phyloP scores from a whole-genome alignment of 1,284 basidiomycete genomes.

The Gymnopus androsaceus region DNA sequence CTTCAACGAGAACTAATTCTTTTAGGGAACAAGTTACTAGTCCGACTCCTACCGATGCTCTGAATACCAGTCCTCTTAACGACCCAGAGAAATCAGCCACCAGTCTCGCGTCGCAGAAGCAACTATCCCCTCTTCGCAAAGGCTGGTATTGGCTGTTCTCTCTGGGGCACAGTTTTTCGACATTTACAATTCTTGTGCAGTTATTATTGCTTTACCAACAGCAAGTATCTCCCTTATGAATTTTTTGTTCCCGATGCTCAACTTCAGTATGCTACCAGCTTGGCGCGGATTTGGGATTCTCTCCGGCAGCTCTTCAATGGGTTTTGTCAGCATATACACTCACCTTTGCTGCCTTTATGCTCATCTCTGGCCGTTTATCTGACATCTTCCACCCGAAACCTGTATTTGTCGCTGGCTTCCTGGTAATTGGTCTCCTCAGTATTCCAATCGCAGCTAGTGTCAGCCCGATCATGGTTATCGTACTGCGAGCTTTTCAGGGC shows the following conservation, averaged over 20 bases:
- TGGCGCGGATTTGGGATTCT: slow-evolving; percentile 18
- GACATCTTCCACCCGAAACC: slow-evolving; percentile 25
- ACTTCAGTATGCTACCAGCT: slow-evolving; percentile 7
- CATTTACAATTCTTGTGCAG: slow-evolving; percentile 19
- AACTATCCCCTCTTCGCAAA: slow-evolving; percentile 3
- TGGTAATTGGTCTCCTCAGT: slow-evolving; percentile 21
- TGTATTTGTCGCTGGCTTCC: slow-evolving; percentile 20
- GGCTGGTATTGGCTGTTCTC: slow-evolving; percentile 1
- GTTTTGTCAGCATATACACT: slow-evolving; percentile 22
- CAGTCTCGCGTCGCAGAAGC: neutral
- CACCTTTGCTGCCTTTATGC: slow-evolving; percentile 23
- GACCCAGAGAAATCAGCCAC: neutral
- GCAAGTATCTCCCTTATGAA: slow-evolving; percentile 5
- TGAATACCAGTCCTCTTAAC: too few relatives aligned
- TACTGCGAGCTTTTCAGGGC: slow-evolving; percentile 23
- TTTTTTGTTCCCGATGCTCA: too few relatives aligned
- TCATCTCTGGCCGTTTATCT: slow-evolving; percentile 20
- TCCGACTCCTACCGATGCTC: neutral
- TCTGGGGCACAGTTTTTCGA: slow-evolving; percentile 19
- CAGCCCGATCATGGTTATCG: slow-evolving; percentile 22
- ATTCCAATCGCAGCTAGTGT: slow-evolving; percentile 23
- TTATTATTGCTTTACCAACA: slow-evolving; percentile 18
- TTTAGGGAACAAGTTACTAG: too few relatives aligned
- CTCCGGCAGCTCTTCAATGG: slow-evolving; percentile 20
- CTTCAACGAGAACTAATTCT: too few relatives aligned